phyloP scores from a whole-genome alignment of 257 asterid species.

The Anisodus acutangulus region DNA sequence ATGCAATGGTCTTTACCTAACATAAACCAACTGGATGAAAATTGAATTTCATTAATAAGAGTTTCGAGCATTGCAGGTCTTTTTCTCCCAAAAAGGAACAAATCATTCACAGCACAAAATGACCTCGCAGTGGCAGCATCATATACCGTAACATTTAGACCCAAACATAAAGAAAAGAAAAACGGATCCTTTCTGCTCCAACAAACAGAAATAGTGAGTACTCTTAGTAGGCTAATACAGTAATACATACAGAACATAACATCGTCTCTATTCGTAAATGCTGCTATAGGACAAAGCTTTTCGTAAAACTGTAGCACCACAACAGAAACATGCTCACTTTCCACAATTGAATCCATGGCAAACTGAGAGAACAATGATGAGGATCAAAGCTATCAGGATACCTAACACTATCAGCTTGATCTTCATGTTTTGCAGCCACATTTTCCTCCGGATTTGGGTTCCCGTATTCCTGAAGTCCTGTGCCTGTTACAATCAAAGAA shows the following conservation, averaged over 20 bases:
- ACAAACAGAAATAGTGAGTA: not conserved
- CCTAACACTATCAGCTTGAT: constrained; percentile 76
- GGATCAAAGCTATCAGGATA: constrained; percentile 72
- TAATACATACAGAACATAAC: constrained; percentile 23
- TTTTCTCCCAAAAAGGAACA: not conserved
- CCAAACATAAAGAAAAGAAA: not conserved
- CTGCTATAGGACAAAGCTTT: constrained; percentile 22
- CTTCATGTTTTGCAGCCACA: constrained; percentile 95
- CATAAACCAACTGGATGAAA: not conserved
- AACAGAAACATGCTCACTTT: constrained; percentile 31
- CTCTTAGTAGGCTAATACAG: not conserved
- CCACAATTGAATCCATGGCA: constrained; percentile 78
- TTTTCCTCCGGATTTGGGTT: constrained; percentile 73
- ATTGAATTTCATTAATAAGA: not conserved
- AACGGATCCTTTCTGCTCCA: constrained; percentile 5
- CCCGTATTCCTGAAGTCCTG: constrained; percentile 79
- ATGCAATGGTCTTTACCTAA: not conserved
- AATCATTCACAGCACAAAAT: constrained; percentile 23
- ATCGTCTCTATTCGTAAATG: not conserved
- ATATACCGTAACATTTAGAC: not conserved
- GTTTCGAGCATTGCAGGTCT: not conserved
- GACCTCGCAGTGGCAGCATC: not conserved
- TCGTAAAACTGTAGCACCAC: constrained; percentile 22
- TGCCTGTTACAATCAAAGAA: constrained; percentile 54
- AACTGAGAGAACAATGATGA: constrained; percentile 72